Evolutionary conservation across 1,284 basidiomycete species (phyloP).

Genomic region (Athelia sp.): DNA sequence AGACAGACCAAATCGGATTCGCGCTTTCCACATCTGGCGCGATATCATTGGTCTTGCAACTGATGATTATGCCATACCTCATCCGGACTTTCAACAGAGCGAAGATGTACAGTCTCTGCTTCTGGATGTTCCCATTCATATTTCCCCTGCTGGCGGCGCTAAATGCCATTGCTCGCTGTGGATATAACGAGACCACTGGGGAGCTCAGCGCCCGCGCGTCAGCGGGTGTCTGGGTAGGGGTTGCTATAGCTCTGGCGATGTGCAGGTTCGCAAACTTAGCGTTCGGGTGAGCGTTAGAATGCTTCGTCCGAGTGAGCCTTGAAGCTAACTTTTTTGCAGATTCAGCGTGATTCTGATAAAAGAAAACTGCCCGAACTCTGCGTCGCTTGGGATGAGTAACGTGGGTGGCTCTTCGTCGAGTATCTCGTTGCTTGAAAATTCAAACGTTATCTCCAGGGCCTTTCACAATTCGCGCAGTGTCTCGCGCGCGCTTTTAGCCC

Average conservation of each 20-base stretch:
- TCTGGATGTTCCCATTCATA: conserved; percentile 41
- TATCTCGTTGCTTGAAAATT: too few species aligned
- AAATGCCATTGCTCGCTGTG: conserved; percentile 33
- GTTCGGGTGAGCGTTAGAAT: conserved; percentile 31
- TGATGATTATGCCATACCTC: conserved; percentile 42
- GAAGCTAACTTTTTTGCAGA: conserved; percentile 23
- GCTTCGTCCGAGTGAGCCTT: background rate
- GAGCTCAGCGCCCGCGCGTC: conserved; percentile 14
- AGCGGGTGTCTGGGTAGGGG: conserved; percentile 36
- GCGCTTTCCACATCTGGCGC: conserved; percentile 42
- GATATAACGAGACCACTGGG: conserved; percentile 19
- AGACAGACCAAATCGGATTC: conserved; percentile 48
- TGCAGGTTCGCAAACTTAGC: conserved; percentile 33
- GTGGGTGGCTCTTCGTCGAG: conserved; percentile 35
- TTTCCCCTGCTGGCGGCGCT: conserved; percentile 41
- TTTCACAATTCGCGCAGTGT: conserved; percentile 58
- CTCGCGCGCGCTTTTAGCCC: conserved; percentile 55
- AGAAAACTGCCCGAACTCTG: conserved; percentile 44
- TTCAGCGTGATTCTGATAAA: conserved; percentile 60
- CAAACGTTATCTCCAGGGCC: conserved; percentile 25
- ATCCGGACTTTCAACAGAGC: conserved; percentile 37
- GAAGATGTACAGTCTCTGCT: conserved; percentile 42
- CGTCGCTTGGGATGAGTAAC: conserved; percentile 54
- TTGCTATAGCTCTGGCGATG: conserved; percentile 31
- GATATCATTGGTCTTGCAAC: conserved; percentile 39